Base-by-base conservation (phyloP, 2,329 filamentous ascomycete species). In the Neonectria coccinea region DNA sequence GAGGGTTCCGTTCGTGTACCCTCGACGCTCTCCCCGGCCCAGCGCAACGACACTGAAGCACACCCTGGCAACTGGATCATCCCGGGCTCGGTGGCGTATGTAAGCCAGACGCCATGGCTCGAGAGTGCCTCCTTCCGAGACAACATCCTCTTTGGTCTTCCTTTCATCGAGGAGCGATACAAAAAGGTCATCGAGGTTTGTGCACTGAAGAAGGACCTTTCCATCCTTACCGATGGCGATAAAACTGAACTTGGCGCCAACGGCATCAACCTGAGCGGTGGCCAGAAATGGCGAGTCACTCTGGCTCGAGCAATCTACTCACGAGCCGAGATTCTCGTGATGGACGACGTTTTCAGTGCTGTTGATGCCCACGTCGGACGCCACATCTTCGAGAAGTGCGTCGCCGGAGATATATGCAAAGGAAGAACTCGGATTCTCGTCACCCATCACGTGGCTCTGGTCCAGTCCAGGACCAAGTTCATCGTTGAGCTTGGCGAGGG, bases 321-420 rank as follows among this genome's bases (percentile, higher is more conserved):
- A 2, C 85, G 92, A 14, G 92, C 91, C 1, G 89, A 91, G 0
- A 89, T 94, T 66, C 81, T 97, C 5, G 82, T 96, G 18, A 83
- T 96, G 72, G 93, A 97, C 75, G 93, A 97, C 73, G 92, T 95
- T 44, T 94, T 97, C 76, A 93, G 90, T 74, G 89, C 92, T 10
- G 88, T 96, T 9, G 93, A 97, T 76, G 90, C 92, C 3, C 91
- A 94, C 73, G 92, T 94, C 31, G 92, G 92, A 16, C 87, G 91
- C 29, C 91, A 93, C 71, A 89, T 95, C 53, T 93, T 92, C 69
- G 91, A 94, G 68, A 86, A 92, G 61, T 93, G 90, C 65, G 82
- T 95, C 3, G 89, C 86, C 2, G 92, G 92, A 5, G 86, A 91
- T 54, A 83, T 95, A 9, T 90, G 90, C 65, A 78, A 83, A 22